A percentile compares a stretch with the other conserved stretches of the same genome.
phyloP scores from a whole-genome alignment of 768 basidiomycete genomes.

The Mycena indigotica region DNA sequence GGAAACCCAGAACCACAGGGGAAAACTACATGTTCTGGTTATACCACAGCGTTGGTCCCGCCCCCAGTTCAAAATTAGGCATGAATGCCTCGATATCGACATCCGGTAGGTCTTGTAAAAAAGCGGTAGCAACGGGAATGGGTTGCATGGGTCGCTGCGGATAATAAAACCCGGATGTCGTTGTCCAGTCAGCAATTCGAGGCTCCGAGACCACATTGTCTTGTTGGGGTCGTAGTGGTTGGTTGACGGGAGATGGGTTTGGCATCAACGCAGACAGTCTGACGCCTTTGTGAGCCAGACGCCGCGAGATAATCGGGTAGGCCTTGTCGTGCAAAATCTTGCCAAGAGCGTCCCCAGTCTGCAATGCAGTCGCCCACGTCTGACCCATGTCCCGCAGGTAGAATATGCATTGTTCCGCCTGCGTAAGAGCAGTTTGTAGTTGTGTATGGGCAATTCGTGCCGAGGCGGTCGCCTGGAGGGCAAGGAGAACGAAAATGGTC shows the following conservation, averaged over 20 bases:
- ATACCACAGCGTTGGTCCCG: not conserved
- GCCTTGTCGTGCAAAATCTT: not conserved
- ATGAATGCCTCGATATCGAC: not conserved
- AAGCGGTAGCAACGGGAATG: not conserved
- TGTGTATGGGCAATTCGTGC: not conserved
- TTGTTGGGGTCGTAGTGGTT: not conserved
- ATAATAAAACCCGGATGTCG: not conserved
- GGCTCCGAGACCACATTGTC: no score
- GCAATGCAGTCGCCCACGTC: conserved; percentile 1
- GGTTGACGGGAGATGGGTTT: not conserved
- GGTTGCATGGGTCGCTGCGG: not conserved
- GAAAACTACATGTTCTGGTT: not conserved
- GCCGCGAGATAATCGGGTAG: not conserved
- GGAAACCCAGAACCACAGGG: no score
- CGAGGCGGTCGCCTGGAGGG: conserved; percentile 29
- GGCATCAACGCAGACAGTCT: not conserved
- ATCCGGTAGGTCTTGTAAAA: not conserved
- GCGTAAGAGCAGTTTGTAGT: not conserved
- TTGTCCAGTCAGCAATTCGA: no score
- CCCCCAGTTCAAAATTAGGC: conserved; percentile 1
- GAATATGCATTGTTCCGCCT: not conserved
- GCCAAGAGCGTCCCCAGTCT: not conserved
- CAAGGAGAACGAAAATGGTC: conserved; percentile 39
- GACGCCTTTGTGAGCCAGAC: not conserved
- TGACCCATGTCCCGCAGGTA: conserved; percentile 1